Conservation (phyloP, 805 yeast genomes). For the Kurtzmaniella fragi region DNA sequence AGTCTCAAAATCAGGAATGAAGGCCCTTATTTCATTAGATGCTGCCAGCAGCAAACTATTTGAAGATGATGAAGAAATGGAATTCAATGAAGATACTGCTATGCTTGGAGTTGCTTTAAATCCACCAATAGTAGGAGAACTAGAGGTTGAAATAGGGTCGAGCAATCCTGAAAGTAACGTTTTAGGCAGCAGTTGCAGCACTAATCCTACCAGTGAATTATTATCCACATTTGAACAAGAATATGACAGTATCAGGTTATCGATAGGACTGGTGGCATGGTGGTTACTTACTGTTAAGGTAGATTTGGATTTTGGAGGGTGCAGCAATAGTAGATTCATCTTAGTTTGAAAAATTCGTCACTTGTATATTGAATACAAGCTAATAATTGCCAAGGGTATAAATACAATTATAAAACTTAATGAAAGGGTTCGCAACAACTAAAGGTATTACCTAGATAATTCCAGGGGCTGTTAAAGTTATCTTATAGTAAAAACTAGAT, state of each 20-base stretch:
- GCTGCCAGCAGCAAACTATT: conserved; percentile 3
- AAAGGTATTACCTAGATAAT: too few species aligned
- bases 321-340: conserved; percentile 1
- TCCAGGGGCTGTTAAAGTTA: too few species aligned
- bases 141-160: background rate
- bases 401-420: too few species aligned
- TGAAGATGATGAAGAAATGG: conserved; percentile 2
- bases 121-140: too few species aligned
- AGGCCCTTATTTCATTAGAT: too few species aligned
- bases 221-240: background rate
- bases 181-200: conserved; percentile 8
- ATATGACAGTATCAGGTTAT: background rate
- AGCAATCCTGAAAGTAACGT: background rate
- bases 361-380: too few species aligned
- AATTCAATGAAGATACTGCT: background rate
- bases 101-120: background rate
- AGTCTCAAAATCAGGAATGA: background rate
- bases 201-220: conserved; percentile 10
- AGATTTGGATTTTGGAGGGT: conserved; percentile 4
- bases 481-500: too few species aligned
- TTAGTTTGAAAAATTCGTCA: background rate
- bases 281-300: conserved; percentile 3
- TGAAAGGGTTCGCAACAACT: too few species aligned
- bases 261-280: background rate
- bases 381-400: too few species aligned